Conservation (phyloP, 805 yeast genomes). For the Metschnikowia drakensbergensis region DNA sequence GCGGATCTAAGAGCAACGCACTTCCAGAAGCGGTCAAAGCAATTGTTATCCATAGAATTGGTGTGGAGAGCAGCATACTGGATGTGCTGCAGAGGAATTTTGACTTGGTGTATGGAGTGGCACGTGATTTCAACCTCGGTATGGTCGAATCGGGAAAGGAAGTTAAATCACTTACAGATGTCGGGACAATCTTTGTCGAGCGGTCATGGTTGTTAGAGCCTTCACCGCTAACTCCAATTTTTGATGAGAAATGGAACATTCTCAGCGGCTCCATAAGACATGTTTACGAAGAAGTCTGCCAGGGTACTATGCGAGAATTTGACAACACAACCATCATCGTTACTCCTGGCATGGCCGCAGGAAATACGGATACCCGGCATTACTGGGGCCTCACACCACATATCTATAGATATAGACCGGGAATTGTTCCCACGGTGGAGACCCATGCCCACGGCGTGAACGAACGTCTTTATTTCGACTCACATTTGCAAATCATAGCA, state of each 20-base stretch:
- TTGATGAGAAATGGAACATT: conserved; percentile 36
- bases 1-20: conserved; percentile 39
- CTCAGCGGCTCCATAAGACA: conserved; percentile 44
- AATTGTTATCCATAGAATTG: conserved; percentile 34
- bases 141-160: conserved; percentile 8
- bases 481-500: conserved; percentile 57
- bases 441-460: conserved; percentile 46
- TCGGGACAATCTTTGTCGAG: conserved; percentile 6
- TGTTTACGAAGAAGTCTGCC: conserved; percentile 42
- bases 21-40: conserved; percentile 30
- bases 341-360: conserved; percentile 62
- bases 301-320: conserved; percentile 22
- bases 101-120: conserved; percentile 26
- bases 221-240: conserved; percentile 14
- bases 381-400: conserved; percentile 61
- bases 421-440: conserved; percentile 18
- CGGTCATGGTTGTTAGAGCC: conserved; percentile 8
- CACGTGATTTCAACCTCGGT: conserved; percentile 8
- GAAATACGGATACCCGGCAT: conserved; percentile 66
- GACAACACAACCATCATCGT: conserved; percentile 32
- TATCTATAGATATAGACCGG: conserved; percentile 58
- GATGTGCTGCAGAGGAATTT: conserved; percentile 21
- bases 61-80: conserved; percentile 27
- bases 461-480: conserved; percentile 51
- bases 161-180: neutral